Percentiles rank a stretch among this genome's conserved stretches.
phyloP scores from a whole-genome alignment of 805 yeast genomes.

The Metschnikowia henanensis region DNA sequence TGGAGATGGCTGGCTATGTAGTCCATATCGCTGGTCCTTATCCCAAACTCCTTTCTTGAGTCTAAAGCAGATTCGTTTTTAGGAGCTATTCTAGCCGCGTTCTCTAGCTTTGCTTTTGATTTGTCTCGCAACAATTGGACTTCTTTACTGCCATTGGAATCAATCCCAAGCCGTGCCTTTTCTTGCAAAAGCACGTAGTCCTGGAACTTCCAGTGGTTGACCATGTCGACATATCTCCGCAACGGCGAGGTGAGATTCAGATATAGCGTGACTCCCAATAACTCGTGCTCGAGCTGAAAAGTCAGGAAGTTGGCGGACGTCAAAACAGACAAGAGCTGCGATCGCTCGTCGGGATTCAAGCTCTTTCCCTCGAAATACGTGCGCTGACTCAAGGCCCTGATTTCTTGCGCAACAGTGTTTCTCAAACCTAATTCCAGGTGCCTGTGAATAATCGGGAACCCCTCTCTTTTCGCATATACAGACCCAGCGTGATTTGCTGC shows the following conservation, averaged over 20 bases:
- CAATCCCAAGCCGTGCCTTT: neutral
- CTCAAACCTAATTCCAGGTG: slow-evolving; percentile 33
- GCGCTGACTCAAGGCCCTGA: slow-evolving; percentile 23
- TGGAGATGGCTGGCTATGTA: slow-evolving; percentile 44
- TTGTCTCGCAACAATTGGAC: neutral
- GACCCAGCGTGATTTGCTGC: slow-evolving; percentile 68
- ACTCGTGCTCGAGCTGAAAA: slow-evolving; percentile 50
- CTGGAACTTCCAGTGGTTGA: slow-evolving; percentile 73
- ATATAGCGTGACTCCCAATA: slow-evolving; percentile 63
- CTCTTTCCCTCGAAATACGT: slow-evolving; percentile 16
- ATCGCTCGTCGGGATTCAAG: slow-evolving; percentile 40
- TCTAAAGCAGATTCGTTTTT: neutral
- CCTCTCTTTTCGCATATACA: slow-evolving; percentile 38
- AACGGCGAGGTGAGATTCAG: slow-evolving; percentile 66
- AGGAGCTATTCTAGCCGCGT: neutral
- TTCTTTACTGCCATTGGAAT: neutral
- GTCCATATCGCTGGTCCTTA: slow-evolving; percentile 26
- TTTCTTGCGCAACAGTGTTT: slow-evolving; percentile 22
- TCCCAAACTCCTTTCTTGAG: slow-evolving; percentile 2
- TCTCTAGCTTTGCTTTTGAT: neutral
- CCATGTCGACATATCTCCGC: slow-evolving; percentile 28
- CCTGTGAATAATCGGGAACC: slow-evolving; percentile 54
- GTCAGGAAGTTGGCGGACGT: slow-evolving; percentile 53
- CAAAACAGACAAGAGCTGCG: slow-evolving; percentile 45
- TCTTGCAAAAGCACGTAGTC: slow-evolving; percentile 4